Evolutionary conservation across 495 filamentous ascomycete genomes (phyloP), one percentile per base, ranked within the genome.

Genomic region (Sabuloglossum arenarium): DNA sequence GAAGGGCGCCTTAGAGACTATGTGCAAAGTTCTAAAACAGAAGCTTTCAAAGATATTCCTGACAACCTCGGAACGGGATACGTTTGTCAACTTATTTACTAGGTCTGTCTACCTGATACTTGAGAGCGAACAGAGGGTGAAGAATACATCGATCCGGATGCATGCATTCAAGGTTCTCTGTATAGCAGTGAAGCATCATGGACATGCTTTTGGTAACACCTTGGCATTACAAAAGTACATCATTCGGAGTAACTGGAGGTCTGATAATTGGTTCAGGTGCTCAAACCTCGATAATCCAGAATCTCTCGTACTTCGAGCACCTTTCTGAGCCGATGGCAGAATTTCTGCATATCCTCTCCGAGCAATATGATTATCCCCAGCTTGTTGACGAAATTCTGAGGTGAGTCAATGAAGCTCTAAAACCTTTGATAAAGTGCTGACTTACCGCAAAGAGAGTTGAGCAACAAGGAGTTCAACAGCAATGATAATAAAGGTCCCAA

Each of bases 241-340:
- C 12, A 23, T 49, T 28, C 63, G 70, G 42, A 67, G 53, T 19
- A 2, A 9, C 11, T 19, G 16, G 21, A 32, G 34, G 5, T n/a
- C 45, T 50, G 23, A 46, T 25, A 52, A 16, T 37, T 51, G 16
- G 23, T 30, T n/a, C 58, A 95, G 90, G 86, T 50, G 93, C 91
- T 23, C 91, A 97, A 78, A 97, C 93, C 6, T 93, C 88, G 9
- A 94, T 97, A 65, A 85, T 96, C 49, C 91, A 97, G 64, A 97
- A 88, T 62, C 70, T 99, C 56, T 91, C 93, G 0, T 99, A 99
- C 68, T 99, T 96, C 58, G 91, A 99, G 67, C 91, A 99, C 66
- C 70, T 99, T 16, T 88, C 91, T 0, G 91, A 99, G 65, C 93
- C 93, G 0, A 99, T 99, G 91, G 93, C 91, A 23, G 91, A 99